phyloP scores from a whole-genome alignment of 129 eudicot genomes.

The Smallanthus sonchifolius region DNA sequence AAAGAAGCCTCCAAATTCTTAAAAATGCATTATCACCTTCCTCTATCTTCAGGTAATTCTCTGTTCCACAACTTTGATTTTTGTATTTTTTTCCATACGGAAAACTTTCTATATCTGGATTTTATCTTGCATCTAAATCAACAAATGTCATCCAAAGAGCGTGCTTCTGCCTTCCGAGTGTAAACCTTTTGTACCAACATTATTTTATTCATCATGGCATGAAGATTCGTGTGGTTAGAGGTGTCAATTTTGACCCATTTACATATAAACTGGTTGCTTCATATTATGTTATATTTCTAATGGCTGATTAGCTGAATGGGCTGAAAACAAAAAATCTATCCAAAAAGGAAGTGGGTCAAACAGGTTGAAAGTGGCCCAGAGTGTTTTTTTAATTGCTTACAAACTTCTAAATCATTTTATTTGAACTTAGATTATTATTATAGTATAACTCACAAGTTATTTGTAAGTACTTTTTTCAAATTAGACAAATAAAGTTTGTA shows the following conservation, averaged over 20 bases:
- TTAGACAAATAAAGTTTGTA: neutral
- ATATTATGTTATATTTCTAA: neutral
- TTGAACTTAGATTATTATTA: neutral
- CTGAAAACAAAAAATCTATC: neutral
- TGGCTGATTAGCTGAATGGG: too few species aligned
- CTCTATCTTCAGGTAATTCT: conserved; percentile 80
- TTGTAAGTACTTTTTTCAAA: neutral
- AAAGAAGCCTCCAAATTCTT: conserved; percentile 79
- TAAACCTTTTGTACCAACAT: neutral
- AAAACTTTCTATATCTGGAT: neutral
- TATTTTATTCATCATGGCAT: neutral
- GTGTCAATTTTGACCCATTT: neutral
- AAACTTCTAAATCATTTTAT: neutral
- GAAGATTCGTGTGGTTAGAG: neutral
- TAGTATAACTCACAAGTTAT: neutral
- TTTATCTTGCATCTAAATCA: neutral
- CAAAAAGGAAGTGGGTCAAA: neutral
- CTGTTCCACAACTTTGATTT: neutral
- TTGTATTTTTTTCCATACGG: neutral
- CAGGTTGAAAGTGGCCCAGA: neutral
- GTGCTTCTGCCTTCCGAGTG: neutral
- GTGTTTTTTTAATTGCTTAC: neutral
- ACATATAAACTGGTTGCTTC: neutral
- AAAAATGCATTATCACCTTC: conserved; percentile 63
- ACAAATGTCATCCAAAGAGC: neutral